Evolutionary conservation across 345 rosid species (phyloP), one percentile per base, ranked within the genome.

Genomic region (Brassica juncea): DNA sequence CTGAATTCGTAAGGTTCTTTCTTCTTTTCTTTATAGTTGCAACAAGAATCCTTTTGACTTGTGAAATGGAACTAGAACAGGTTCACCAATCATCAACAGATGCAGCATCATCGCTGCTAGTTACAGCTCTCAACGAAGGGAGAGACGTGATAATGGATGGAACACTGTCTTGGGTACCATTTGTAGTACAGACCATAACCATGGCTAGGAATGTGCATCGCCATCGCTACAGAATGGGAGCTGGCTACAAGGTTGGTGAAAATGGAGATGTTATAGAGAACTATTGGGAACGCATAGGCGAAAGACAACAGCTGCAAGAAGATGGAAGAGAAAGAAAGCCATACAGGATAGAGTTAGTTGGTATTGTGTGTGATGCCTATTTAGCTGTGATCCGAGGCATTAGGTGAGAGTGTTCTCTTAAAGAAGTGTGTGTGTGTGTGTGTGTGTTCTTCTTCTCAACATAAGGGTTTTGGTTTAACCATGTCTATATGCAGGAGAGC

Each of bases 81-180:
- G 99, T 94, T 67, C 99, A 92, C 83, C 97, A 94, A 82, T 92
- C 99, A 75, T 94, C 99, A 30, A 92, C 99, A 59, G 95, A 94
- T 76, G 99, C 97, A 32, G 99, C 99, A 76, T 91, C 97, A 15
- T 94, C 99, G 0, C 94, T 94, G 14, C 89, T 94, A 1, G 97
- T 94, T 67, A 94, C 99, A 35, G 97, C 99, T 30, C 86, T 94
- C n/a, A 94, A 92, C 66, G 99, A 94, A 82, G 99, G 99, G 14
- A 75, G 97, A 35, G 99, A 92, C 39, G 99, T 92, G 76, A 94
- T 94, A 74, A 89, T 94, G 99, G 99, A 94, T 61, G 97, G 99
- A 42, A 94, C 99, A 14, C 89, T 94, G 37, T 92, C 99, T 34
- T 92, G 99, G 99, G 86, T 88, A 71, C 97, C 99, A 47, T 94